Evolutionary conservation across 2,329 filamentous ascomycete genomes (phyloP).

Genomic region (Cryoendolithus antarcticus): DNA sequence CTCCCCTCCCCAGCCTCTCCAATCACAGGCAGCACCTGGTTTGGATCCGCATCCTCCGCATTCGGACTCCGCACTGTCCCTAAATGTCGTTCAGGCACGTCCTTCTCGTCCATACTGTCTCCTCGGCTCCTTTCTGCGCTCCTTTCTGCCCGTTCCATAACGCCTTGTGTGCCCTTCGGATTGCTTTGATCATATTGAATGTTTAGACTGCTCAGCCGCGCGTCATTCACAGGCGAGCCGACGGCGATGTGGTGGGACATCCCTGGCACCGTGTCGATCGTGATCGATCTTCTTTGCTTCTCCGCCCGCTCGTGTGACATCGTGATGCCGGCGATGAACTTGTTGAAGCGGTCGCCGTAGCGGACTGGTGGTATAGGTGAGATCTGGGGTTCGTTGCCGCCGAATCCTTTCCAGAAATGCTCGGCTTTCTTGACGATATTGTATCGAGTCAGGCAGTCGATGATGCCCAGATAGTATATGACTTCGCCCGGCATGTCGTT

Average conservation of each 20-base stretch:
- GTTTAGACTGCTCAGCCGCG: constrained; percentile 27
- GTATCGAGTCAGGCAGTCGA: constrained; percentile 95
- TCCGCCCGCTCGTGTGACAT: constrained; percentile 78
- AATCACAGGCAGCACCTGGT: constrained; percentile 62
- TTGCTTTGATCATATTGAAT: constrained; percentile 16
- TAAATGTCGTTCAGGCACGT: constrained; percentile 52
- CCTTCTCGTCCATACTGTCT: constrained; percentile 35
- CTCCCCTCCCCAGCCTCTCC: constrained; percentile 49
- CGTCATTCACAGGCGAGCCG: constrained; percentile 22
- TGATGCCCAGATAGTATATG: constrained; percentile 96
- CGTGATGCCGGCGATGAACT: constrained; percentile 82
- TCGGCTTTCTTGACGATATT: constrained; percentile 89
- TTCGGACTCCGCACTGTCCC: constrained; percentile 44
- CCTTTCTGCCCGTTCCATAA: constrained; percentile 48
- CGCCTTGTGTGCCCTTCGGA: constrained; percentile 36
- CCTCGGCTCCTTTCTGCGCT: constrained; percentile 46
- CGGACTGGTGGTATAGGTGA: constrained; percentile 81
- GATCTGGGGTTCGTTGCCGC: constrained; percentile 71
- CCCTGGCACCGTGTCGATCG: constrained; percentile 13
- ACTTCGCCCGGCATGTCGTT: constrained; percentile 74
- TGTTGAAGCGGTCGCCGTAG: constrained; percentile 88
- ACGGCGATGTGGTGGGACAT: constrained; percentile 6
- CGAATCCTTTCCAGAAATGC: constrained; percentile 92
- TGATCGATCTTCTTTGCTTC: constrained; percentile 25
- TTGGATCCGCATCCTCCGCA: constrained; percentile 33